Percentiles rank a stretch among this genome's conserved stretches.
These are phyloP conservation scores for Mesembryanthemum crystallinum DNA, from an alignment of 148 eudicot species.

Conservation along the genomic window DNA sequence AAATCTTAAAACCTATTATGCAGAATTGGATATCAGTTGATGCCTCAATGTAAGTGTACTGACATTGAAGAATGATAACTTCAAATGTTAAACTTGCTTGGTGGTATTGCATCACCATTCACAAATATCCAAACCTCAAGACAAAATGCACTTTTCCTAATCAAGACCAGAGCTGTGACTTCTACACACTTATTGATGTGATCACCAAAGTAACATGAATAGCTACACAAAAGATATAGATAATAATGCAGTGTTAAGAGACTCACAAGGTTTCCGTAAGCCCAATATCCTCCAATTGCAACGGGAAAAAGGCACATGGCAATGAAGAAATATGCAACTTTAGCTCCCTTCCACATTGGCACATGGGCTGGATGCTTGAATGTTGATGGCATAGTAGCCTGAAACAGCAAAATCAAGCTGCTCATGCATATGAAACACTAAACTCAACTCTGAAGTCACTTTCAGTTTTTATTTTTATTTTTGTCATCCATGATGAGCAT, in stretches of 20 bases:
- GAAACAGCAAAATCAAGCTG: conserved; percentile 14
- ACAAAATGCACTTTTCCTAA: no score
- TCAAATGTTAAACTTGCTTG: neutral
- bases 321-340: conserved; percentile 85
- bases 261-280: conserved; percentile 94
- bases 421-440: neutral
- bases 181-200: neutral
- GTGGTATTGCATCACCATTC: neutral
- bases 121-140: neutral
- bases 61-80: neutral
- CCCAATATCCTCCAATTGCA: conserved; percentile 98
- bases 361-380: conserved; percentile 98
- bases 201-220: neutral
- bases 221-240: neutral
- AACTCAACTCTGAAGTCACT: neutral
- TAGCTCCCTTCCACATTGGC: conserved; percentile 99
- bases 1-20: neutral
- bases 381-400: conserved; percentile 99
- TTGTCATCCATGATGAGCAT: no score
- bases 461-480: no score
- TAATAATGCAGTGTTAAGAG: neutral
- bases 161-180: neutral
- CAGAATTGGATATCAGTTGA: neutral
- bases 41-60: neutral
- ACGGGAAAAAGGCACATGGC: conserved; percentile 92